Evolutionary conservation across 768 basidiomycete genomes (phyloP), one percentile per base, ranked within the genome.

Genomic region (Dictyophora rubrovolvata): DNA sequence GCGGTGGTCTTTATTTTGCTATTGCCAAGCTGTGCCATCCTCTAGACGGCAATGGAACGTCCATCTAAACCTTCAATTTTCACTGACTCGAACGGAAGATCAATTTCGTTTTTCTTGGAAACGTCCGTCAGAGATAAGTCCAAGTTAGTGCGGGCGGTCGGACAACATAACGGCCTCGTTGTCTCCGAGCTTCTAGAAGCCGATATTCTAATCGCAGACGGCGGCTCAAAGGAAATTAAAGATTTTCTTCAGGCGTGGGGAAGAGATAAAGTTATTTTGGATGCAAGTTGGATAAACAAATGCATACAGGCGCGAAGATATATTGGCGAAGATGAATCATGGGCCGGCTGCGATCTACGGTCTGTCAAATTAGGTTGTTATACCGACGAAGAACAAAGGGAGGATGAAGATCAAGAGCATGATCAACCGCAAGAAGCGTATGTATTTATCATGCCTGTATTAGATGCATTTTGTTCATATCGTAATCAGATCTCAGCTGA

Each of bases 131-230:
- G 36, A 17, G 49, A 36, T 37, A 22, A 48, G 18, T 48, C 28
- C 33, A 59, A 21, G 18, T 17, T 52, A 16, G 18, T 50, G 18
- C 22, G 57, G 11, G 17, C 16, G 21, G 18, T 59, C 33, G 11
- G 6, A 11, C 21, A 53, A 22, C 17, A 36, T 52, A 48, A 48
- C 8, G 57, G 57, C 22, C 5, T 12, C 1, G 34, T 52, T 16
- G 57, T 59, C 16, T 52, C 18, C 48, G 9, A 33, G 23, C 20
- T 33, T 14, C 33, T 28, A 3, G 33, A 59, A 11, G 57, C 57
- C 1, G 57, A 59, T 35, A 59, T 59, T 18, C 34, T 59, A 12
- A 48, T 59, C n/a, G 57, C 57, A 11, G 57, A 59, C 36, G 35
- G 17, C 49, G 37, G 51, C n/a, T 51, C 57, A 10, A 59, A 52